Evolutionary conservation across 2,329 filamentous ascomycete species (phyloP), one percentile per base, ranked within the genome.

Genomic region (Colletotrichum ledebouriae): DNA sequence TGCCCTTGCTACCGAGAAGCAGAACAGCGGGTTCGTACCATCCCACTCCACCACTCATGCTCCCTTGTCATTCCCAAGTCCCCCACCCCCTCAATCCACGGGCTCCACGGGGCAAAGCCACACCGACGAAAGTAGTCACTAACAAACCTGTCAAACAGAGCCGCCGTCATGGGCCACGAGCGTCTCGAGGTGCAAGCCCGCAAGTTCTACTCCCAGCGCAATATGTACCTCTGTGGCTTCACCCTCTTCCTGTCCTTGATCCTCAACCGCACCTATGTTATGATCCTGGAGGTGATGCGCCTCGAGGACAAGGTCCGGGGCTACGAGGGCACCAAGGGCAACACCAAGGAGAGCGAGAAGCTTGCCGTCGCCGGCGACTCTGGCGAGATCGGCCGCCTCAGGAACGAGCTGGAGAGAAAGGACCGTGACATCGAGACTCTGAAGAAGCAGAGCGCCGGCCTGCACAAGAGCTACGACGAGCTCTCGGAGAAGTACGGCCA

Each of bases 191-290:
- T 98, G 59, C 96, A 99, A 83, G 95, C 96, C 73, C 94, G 96
- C 87, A 99, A 99, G 84, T 99, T 99, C 87, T 99, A 99, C 88
- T 97, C 94, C 71, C 95, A 99, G 86, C 94, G 96, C 82, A 99
- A 99, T 90, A 99, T 99, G 96, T 99, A 99, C 85, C 94, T 99
- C 71, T 98, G 96, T 82, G 96, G 96, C 75, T 99, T 99, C 87
- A 99, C 96, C 5, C 91, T 99, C 72, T 98, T 99, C 89, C 91
- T 99, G 71, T 98, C 95, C 61, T 87, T 99, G 72, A 99, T 99
- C 82, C 93, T 97, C 79, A 98, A 99, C 90, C 95, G 96, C 78
- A 99, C 96, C 78, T 99, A 98, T 85, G 92, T 91, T 77, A 95
- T 98, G 93, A 97, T 98, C 77, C 88, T 97, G 73, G 94, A 98